Percentiles rank a stretch among this genome's conserved stretches.
Evolutionary conservation across 306 rosid species (phyloP).

Genomic region (Vigna radiata): DNA sequence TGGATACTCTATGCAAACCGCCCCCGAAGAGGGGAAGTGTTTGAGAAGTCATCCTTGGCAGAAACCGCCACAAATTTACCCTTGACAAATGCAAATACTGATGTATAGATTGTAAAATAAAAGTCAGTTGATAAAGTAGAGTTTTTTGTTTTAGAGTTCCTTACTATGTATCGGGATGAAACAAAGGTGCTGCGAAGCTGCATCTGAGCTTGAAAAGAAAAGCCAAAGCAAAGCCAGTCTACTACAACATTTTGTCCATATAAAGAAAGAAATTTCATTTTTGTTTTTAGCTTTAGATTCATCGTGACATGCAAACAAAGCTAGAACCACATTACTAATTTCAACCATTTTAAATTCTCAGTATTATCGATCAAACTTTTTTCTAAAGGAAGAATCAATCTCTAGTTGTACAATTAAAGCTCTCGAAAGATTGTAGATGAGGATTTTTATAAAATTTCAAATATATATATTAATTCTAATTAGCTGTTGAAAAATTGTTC

Average conservation of each 20-base stretch:
- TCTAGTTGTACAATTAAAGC: too few species aligned
- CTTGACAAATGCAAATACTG: conserved; percentile 45
- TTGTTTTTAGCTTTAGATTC: conserved; percentile 9
- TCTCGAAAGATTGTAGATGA: too few species aligned
- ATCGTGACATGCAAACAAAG: too few species aligned
- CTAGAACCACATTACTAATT: too few species aligned
- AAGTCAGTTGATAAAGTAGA: conserved; percentile 14
- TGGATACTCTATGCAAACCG: conserved; percentile 96
- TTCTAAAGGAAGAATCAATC: too few species aligned
- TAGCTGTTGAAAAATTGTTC: too few species aligned
- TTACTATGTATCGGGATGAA: conserved; percentile 46
- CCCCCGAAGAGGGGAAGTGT: conserved; percentile 85
- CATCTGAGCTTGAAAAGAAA: conserved; percentile 46
- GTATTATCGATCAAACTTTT: too few species aligned
- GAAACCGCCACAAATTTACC: conserved; percentile 41
- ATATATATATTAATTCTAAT: too few species aligned
- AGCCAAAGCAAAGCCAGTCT: conserved; percentile 33
- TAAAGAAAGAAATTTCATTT: conserved; percentile 39
- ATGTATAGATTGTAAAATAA: conserved; percentile 51
- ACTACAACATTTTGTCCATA: conserved; percentile 36
- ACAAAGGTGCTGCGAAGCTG: conserved; percentile 82
- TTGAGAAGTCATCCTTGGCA: conserved; percentile 62
- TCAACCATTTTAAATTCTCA: too few species aligned
- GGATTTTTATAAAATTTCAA: too few species aligned
- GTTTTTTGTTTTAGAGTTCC: conserved; percentile 23